Evolutionary conservation across 768 basidiomycete species (phyloP).

Genomic region (Trametes elegans): DNA sequence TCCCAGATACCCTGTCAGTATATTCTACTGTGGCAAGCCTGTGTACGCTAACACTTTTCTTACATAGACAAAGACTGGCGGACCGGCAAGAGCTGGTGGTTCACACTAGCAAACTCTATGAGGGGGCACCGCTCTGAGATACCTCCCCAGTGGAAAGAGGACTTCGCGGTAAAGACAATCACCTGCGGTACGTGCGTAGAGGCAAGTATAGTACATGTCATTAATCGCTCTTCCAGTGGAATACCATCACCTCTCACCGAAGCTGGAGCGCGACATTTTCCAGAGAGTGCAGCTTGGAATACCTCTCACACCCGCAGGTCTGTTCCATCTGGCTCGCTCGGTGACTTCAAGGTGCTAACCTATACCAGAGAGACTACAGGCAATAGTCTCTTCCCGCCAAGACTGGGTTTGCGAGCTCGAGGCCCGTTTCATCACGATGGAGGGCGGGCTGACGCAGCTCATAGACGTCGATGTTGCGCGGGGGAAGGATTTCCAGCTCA

Average conservation of each 20-base stretch:
- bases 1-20: conserved; percentile 56
- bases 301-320: conserved; percentile 70
- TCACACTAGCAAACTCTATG: conserved; percentile 47
- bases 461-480: conserved; percentile 66
- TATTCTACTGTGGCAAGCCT: conserved; percentile 5
- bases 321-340: conserved; percentile 12
- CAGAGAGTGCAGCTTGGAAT: conserved; percentile 82
- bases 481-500: conserved; percentile 73
- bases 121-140: conserved; percentile 47
- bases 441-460: conserved; percentile 54
- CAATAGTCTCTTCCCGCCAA: conserved; percentile 69
- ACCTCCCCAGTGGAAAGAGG: conserved; percentile 48
- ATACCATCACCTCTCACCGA: conserved; percentile 53
- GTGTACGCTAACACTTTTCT: conserved; percentile 23
- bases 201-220: not conserved
- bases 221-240: conserved; percentile 49
- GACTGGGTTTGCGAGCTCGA: conserved; percentile 65
- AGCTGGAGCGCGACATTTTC: conserved; percentile 74
- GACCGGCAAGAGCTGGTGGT: conserved; percentile 66
- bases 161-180: conserved; percentile 56
- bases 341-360: too few relatives aligned
- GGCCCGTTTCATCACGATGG: conserved; percentile 50
- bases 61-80: conserved; percentile 51
- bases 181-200: conserved; percentile 54
- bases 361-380: conserved; percentile 70